Conservation (phyloP, 352 stramenopile genomes). For the Pythium pyrilobum region DNA sequence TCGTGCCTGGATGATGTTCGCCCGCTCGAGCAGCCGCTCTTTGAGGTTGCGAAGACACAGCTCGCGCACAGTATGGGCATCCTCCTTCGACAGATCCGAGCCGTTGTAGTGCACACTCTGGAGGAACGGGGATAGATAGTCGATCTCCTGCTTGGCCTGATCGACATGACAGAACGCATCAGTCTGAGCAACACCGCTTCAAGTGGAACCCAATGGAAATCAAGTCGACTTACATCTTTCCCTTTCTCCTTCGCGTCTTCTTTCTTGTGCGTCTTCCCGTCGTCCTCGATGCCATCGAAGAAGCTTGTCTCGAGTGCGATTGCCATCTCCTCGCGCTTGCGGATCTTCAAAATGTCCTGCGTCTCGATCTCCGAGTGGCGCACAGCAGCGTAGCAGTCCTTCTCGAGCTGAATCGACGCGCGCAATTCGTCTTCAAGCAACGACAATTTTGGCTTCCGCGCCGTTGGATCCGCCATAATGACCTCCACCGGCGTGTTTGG, state of each 20-base stretch:
- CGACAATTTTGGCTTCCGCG: slow-evolving; percentile 60
- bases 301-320: slow-evolving; percentile 83
- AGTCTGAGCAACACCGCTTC: no score
- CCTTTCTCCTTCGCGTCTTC: slow-evolving; percentile 60
- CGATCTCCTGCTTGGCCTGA: slow-evolving; percentile 74
- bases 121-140: slow-evolving; percentile 94
- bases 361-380: slow-evolving; percentile 87
- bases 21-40: slow-evolving; percentile 89
- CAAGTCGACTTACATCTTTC: slow-evolving; percentile 45
- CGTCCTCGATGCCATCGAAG: slow-evolving; percentile 74
- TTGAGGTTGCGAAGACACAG: slow-evolving; percentile 91
- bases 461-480: slow-evolving; percentile 60
- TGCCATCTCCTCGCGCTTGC: slow-evolving; percentile 84
- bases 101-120: slow-evolving; percentile 61
- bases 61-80: slow-evolving; percentile 84
- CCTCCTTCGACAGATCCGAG: slow-evolving; percentile 65
- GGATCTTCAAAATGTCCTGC: slow-evolving; percentile 87
- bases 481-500: slow-evolving; percentile 65
- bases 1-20: slow-evolving; percentile 92
- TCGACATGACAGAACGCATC: no score
- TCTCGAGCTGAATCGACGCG: slow-evolving; percentile 75
- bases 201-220: background rate
- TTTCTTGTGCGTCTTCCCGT: slow-evolving; percentile 50
- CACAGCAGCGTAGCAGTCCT: slow-evolving; percentile 88
- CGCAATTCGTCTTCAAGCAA: slow-evolving; percentile 72